Percentiles rank a stretch among this genome's conserved stretches.
Conservation (phyloP, 1,139 yeast species). For the Casaregolazyma lundiana region DNA sequence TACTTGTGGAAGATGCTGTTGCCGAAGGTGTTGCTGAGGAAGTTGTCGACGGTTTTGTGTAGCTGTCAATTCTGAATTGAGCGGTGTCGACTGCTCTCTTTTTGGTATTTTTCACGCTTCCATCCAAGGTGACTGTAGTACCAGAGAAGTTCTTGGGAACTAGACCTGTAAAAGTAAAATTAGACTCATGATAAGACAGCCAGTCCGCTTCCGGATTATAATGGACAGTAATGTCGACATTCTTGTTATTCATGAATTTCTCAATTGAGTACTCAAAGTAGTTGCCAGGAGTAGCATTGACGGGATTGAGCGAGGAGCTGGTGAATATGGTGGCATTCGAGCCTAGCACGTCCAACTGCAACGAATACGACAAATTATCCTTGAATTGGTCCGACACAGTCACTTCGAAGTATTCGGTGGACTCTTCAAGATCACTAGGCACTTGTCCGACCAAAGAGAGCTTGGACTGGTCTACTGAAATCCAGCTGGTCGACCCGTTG, state of each 20-base stretch:
- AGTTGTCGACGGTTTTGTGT: constrained; percentile 30
- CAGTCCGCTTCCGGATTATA: constrained; percentile 49
- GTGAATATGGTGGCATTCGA: constrained; percentile 25
- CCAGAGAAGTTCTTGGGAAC: constrained; percentile 58
- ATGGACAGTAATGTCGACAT: constrained; percentile 48
- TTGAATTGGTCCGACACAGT: constrained; percentile 58
- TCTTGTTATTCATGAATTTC: constrained; percentile 25
- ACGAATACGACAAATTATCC: constrained; percentile 60
- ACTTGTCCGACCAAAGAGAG: constrained; percentile 49
- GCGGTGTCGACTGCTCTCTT: constrained; percentile 35
- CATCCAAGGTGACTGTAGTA: constrained; percentile 44
- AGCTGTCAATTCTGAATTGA: constrained; percentile 54
- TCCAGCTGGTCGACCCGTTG: constrained; percentile 57
- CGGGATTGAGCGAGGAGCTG: constrained; percentile 23
- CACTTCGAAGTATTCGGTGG: constrained; percentile 46
- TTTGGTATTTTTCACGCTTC: constrained; percentile 39
- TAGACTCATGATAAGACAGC: constrained; percentile 57
- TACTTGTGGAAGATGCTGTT: constrained; percentile 2
- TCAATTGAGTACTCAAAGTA: constrained; percentile 48
- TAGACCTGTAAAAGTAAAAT: constrained; percentile 62
- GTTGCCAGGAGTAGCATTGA: constrained; percentile 66
- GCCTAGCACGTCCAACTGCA: constrained; percentile 40
- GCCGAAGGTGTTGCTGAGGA: constrained; percentile 18
- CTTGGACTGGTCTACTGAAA: constrained; percentile 42
- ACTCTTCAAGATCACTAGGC: constrained; percentile 40